Evolutionary conservation across 78 protist genomes (phyloP), one percentile per base, ranked within the genome.

Genomic region (Guillardia theta): DNA sequence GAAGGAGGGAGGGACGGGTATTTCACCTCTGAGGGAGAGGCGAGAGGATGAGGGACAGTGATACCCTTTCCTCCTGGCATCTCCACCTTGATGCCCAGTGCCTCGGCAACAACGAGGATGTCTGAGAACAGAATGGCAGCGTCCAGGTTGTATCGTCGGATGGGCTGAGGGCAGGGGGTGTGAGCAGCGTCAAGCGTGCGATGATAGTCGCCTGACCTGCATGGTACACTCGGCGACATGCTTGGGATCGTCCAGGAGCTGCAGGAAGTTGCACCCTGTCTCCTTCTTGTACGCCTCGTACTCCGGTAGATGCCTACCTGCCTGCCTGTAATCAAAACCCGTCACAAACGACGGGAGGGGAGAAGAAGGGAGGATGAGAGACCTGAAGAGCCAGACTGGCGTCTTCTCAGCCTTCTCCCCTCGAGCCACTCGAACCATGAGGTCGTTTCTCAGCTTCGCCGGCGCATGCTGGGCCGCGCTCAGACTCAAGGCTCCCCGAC

Each of bases 81-180:
- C 64, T 18, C 39, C 6, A 45, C 64, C 8, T 48, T 37, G 18
- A 48, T 33, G 54, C 64, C 64, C 30, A 88, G 9, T 24, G 93
- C 54, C 88, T 93, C 92, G 24, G 95, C 64, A 0, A 93, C 93
- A 24, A 93, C 95, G 45, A 93, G 87, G 24, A 93, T 93, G 93
- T 93, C 95, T 1, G 95, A 93, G 46, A 93, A 93, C 36, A 93
- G 93, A 37, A 93, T 93, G 36, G 95, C 95, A n/a, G 95, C 95
- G 83, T 93, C 95, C 8, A 93, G 44, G n/a, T 41, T 36, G 95
- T 94, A 94, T 8, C 95, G 83, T 44, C 95, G 93, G 15, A 48
- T 19, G 10, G 64, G 64, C 64, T 48, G 92, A 12, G 44, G 1
- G 70, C 27, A 30, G 6, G 70, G 6, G 6, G 70, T 27, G 70